Evolutionary conservation across 2,329 filamentous ascomycete genomes (phyloP).

Genomic region (Arthrobotrys pseudoclavata): DNA sequence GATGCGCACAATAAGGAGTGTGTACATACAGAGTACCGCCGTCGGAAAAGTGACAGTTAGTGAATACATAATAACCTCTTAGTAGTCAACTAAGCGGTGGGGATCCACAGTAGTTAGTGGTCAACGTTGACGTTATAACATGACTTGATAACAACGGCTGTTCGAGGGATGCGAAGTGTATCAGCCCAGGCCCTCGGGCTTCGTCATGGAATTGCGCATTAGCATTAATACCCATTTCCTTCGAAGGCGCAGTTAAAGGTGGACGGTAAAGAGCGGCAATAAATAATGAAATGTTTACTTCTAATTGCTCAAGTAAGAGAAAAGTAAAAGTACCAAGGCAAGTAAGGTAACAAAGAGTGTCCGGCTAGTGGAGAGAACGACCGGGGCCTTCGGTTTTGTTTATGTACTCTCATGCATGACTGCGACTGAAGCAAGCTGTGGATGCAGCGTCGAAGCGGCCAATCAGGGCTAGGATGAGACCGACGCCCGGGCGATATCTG

Average conservation of each 20-base stretch:
- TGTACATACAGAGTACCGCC: conserved; percentile 1
- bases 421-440: conserved; percentile 36
- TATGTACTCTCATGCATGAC: conserved; percentile 41
- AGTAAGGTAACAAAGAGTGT: conserved; percentile 1
- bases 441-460: conserved; percentile 21
- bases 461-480: conserved; percentile 41
- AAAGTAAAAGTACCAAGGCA: not conserved
- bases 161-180: not conserved
- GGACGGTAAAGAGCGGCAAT: conserved; percentile 1
- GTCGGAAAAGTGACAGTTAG: conserved; percentile 9
- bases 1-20: conserved; percentile 46
- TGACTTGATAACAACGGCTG: conserved; percentile 11
- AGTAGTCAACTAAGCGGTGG: too few species aligned
- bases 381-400: conserved; percentile 14
- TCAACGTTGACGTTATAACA: too few species aligned
- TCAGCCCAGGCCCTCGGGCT: conserved; percentile 11
- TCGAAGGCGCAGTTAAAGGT: not conserved
- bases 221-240: not conserved
- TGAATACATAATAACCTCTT: not conserved
- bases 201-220: conserved; percentile 15
- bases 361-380: conserved; percentile 30
- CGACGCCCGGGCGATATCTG: conserved; percentile 47
- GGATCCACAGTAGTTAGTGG: too few species aligned
- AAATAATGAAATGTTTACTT: conserved; percentile 10
- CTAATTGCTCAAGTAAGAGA: not conserved